Percentiles rank a stretch among this genome's conserved stretches.
Conservation (phyloP, 106 monocot genomes). For the Hemerocallis citrina region DNA sequence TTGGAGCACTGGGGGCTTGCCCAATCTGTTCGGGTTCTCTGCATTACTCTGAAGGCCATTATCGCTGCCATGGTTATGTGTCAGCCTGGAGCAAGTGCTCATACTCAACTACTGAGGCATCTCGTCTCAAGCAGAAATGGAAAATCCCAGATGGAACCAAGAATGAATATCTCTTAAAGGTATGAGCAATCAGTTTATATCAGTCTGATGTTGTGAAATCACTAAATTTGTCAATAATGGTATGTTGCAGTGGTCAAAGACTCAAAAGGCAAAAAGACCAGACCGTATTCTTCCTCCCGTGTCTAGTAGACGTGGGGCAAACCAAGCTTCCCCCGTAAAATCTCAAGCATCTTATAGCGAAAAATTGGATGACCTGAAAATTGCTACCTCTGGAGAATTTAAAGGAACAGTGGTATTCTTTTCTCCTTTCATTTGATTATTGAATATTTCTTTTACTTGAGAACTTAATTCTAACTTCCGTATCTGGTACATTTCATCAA, state of each 20-base stretch:
- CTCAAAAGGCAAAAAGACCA: constrained; percentile 72
- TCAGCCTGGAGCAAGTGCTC: constrained; percentile 98
- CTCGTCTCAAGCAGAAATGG: constrained; percentile 75
- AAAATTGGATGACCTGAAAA: constrained; percentile 52
- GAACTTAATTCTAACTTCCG: neutral
- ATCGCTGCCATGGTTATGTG: constrained; percentile 77
- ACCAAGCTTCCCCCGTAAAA: constrained; percentile 2
- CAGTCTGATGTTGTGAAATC: neutral
- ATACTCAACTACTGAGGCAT: constrained; percentile 60
- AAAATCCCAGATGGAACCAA: constrained; percentile 62
- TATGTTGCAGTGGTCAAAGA: constrained; percentile 85
- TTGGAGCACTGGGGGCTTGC: constrained; percentile 75
- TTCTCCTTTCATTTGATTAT: neutral
- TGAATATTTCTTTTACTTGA: too few relatives aligned
- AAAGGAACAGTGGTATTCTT: constrained; percentile 28
- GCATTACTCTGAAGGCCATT: constrained; percentile 56
- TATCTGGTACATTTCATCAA: neutral
- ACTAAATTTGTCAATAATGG: constrained; percentile 2
- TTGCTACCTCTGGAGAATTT: constrained; percentile 50
- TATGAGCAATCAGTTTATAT: constrained; percentile 7
- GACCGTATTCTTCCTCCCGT: constrained; percentile 60
- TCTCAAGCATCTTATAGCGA: constrained; percentile 31
- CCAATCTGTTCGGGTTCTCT: constrained; percentile 80
- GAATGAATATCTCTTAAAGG: constrained; percentile 78
- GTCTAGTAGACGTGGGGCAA: constrained; percentile 23